Conservation (phyloP, 345 rosid species). For the Sonneratia caseolaris region DNA sequence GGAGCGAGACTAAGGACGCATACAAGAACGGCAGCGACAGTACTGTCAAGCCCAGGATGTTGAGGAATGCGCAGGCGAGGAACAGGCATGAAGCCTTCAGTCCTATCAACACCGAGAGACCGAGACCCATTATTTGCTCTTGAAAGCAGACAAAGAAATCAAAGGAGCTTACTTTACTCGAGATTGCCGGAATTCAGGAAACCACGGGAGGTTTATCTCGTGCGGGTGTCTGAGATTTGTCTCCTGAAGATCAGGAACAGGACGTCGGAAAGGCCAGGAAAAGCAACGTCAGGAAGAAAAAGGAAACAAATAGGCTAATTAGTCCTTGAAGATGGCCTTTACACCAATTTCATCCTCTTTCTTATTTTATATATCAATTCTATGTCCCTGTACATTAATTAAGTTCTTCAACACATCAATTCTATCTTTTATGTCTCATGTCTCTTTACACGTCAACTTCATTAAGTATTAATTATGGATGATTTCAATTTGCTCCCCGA, state of each 20-base stretch:
- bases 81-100: conserved; percentile 27
- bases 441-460: no score
- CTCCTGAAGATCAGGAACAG: neutral
- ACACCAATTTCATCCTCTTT: no score
- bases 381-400: no score
- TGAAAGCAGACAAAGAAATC: neutral
- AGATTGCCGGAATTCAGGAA: neutral
- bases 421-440: no score
- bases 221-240: neutral
- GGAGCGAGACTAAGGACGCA: conserved; percentile 30
- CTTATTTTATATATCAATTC: no score
- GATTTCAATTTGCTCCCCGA: no score
- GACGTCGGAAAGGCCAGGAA: neutral
- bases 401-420: no score
- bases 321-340: no score
- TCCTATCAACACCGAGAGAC: conserved; percentile 32
- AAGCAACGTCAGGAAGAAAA: neutral
- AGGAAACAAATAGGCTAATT: neutral
- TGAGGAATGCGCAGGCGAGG: conserved; percentile 21
- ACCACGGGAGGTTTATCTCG: neutral
- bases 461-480: no score
- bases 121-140: conserved; percentile 35
- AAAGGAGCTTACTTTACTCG: neutral
- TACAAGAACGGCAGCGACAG: conserved; percentile 42
- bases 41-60: conserved; percentile 19